Evolutionary conservation across 192 early-diverging fungal genomes (phyloP), one percentile per base, ranked within the genome.

Genomic region (Coemansia sp.): DNA sequence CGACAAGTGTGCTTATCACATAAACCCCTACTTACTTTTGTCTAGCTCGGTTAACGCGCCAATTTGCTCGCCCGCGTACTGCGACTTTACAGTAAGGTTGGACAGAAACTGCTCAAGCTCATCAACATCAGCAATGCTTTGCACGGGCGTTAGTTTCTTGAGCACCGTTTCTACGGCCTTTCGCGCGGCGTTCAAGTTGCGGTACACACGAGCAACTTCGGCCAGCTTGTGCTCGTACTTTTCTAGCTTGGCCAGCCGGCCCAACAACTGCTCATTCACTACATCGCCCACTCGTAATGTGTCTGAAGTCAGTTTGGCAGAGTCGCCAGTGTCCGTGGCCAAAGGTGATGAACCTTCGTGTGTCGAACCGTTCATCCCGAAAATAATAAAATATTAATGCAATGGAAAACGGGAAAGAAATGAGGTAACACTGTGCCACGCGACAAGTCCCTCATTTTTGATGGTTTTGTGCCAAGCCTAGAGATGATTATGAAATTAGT

Each of bases 221-320:
- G 69, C 67, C 21, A 81, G 46, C 51, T 81, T 81, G 57, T 81
- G 68, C 66, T 81, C 78, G 59, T 75, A 81, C 31, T 81, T 81
- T 62, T 81, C 78, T 2, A 81, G 57, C 52, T 72, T 71, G 0
- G 56, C 55, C 3, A 81, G 50, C 3, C 78, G 62, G 1, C 20
- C 17, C 5, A 81, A 56, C 11, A 81, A 36, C 7, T 51, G 40
- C 42, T 67, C 66, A 14, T 56, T 75, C 2, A 81, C 48, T 5
- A 49, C 17, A 36, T 79, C 76, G 61, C 76, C 76, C 0, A 57
- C 36, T 18, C 54, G 48, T 21, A 73, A 59, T 2, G 64, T 55
- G 1, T 68, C 66, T 8, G 76, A 79, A 5, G 70, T 63, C n/a
- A 69, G 14, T 34, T 36, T 61, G 48, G 14, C 15, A 8, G 49